Evolutionary conservation across 2,329 filamentous ascomycete species (phyloP).

Genomic region (Chalaropsis ovoidea): DNA sequence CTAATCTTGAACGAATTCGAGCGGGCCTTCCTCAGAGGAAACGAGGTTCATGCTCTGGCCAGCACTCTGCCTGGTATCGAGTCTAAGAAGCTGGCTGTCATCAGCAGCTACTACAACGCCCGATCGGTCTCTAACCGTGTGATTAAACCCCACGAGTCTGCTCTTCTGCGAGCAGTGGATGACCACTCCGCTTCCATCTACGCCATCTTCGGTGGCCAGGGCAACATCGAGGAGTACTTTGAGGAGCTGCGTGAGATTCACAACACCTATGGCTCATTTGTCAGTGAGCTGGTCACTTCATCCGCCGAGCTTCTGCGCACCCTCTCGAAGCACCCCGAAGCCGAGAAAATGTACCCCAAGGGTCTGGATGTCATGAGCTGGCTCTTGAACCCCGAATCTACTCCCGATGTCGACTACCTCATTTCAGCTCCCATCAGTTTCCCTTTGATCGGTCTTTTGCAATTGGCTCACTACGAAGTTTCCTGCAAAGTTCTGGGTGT

Average conservation of each 20-base stretch:
- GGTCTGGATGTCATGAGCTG: conserved; percentile 91
- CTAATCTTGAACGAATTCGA: conserved; percentile 93
- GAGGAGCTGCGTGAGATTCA: conserved; percentile 90
- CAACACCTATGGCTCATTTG: conserved; percentile 80
- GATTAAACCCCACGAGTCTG: conserved; percentile 88
- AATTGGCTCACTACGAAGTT: conserved; percentile 90
- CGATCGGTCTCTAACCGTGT: conserved; percentile 72
- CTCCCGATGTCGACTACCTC: conserved; percentile 87
- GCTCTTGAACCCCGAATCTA: conserved; percentile 79
- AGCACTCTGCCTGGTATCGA: conserved; percentile 80
- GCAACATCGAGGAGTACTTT: conserved; percentile 99
- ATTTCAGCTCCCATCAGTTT: conserved; percentile 93
- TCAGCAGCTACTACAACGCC: conserved; percentile 84
- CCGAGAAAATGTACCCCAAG: conserved; percentile 93
- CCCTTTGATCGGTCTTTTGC: conserved; percentile 88
- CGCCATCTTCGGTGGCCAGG: conserved; percentile 91
- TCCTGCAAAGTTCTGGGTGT: conserved; percentile 86
- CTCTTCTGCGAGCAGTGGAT: conserved; percentile 75
- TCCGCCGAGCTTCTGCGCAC: conserved; percentile 81
- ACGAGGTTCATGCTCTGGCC: conserved; percentile 88
- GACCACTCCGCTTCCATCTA: conserved; percentile 79
- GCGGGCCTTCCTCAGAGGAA: conserved; percentile 84
- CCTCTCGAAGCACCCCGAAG: conserved; percentile 70
- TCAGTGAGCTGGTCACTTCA: conserved; percentile 70
- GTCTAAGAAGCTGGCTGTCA: conserved; percentile 81